Percentiles rank a stretch among this genome's conserved stretches.
Conservation (phyloP, 2,329 filamentous ascomycete genomes). For the Epichloe sp. region DNA sequence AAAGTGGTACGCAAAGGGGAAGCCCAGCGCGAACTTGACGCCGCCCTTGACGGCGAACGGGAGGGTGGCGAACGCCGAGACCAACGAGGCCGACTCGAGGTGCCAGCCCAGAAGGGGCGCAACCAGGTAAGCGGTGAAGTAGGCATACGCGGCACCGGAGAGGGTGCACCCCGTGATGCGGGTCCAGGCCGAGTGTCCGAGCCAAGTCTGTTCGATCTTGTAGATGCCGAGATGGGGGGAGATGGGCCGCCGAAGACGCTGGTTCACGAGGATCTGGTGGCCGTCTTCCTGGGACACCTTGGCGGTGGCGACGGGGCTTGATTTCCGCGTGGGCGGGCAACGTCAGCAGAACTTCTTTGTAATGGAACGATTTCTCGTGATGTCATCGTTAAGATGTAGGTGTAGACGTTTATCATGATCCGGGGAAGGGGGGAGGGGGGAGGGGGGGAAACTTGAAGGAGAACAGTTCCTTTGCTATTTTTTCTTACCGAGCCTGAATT, state of each 20-base stretch:
- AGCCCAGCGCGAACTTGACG: constrained; percentile 41
- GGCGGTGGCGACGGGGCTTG: constrained; percentile 36
- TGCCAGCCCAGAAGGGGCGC: constrained; percentile 59
- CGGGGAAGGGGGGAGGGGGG: no score
- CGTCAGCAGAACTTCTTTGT: background rate
- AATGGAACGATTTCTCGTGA: no score
- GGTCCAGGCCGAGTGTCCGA: constrained; percentile 57
- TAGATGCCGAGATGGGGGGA: constrained; percentile 76
- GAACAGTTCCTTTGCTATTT: background rate
- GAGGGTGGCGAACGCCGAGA: constrained; percentile 44
- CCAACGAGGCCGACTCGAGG: constrained; percentile 45
- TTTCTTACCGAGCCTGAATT: constrained; percentile 33
- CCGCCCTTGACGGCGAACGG: constrained; percentile 46
- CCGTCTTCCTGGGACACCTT: constrained; percentile 41
- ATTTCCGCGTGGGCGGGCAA: no score
- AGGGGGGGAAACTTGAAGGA: no score
- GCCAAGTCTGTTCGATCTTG: constrained; percentile 75
- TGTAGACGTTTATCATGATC: background rate
- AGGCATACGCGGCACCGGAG: constrained; percentile 65
- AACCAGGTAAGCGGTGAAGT: constrained; percentile 66
- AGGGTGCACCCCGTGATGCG: constrained; percentile 71
- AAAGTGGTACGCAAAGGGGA: constrained; percentile 47
- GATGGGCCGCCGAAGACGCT: constrained; percentile 71
- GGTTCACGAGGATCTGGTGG: constrained; percentile 58
- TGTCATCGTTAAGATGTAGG: no score